Evolutionary conservation across 345 rosid species (phyloP).

Genomic region (Citrus hindsii): DNA sequence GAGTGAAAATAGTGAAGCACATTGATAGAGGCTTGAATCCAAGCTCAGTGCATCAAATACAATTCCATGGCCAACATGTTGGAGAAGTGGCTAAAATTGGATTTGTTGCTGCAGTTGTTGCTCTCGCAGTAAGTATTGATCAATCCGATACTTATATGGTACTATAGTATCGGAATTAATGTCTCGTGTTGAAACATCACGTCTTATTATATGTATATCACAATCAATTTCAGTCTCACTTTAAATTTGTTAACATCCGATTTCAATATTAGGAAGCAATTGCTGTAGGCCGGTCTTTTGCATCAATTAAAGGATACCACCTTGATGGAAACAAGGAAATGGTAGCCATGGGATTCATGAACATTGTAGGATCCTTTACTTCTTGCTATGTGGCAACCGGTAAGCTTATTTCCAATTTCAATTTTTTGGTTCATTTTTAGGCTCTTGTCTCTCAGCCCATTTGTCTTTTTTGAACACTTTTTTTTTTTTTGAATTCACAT

Average conservation of each 20-base stretch:
- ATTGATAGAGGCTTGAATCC: slow-evolving; percentile 82
- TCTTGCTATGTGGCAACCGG: slow-evolving; percentile 94
- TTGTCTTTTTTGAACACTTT: too few species aligned
- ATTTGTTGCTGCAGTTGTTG: slow-evolving; percentile 56
- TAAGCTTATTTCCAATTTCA: slow-evolving; percentile 15
- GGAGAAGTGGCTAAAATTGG: slow-evolving; percentile 72
- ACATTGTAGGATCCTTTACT: slow-evolving; percentile 74
- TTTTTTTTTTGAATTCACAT: too few species aligned
- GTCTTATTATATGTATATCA: neutral
- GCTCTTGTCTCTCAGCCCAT: neutral
- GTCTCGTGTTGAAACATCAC: neutral
- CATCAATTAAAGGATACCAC: slow-evolving; percentile 73
- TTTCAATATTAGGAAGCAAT: slow-evolving; percentile 59
- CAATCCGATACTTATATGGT: neutral
- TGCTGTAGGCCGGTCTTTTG: slow-evolving; percentile 85
- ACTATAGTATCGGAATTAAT: neutral
- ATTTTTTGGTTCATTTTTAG: neutral
- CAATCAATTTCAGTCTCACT: neutral
- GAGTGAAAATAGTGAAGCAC: slow-evolving; percentile 74
- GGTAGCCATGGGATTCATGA: slow-evolving; percentile 81
- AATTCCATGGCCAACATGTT: slow-evolving; percentile 48
- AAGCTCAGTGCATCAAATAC: slow-evolving; percentile 55
- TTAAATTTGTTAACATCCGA: neutral
- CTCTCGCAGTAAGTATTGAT: slow-evolving; percentile 55
- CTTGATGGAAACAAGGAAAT: slow-evolving; percentile 89